Conservation (phyloP, 164 flowering plant species). For the Sextonia rubra region DNA sequence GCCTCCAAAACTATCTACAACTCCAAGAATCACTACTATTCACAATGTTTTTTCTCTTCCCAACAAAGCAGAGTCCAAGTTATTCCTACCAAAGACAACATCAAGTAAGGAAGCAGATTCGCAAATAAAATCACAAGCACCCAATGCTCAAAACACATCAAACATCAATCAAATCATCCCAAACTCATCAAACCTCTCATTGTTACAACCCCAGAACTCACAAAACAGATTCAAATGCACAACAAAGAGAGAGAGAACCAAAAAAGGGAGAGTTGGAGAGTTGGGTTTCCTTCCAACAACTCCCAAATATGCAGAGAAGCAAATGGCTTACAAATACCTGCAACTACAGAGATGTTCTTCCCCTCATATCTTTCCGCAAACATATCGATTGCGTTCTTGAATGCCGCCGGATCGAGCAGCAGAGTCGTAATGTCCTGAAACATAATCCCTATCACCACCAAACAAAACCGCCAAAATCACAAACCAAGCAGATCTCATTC, state of each 20-base stretch:
- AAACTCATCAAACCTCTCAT: no score
- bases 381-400: constrained; percentile 80
- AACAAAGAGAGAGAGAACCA: background rate
- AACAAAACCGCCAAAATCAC: background rate
- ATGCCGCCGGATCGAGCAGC: constrained; percentile 73
- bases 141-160: background rate
- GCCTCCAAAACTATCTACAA: no score
- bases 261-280: background rate
- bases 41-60: no score
- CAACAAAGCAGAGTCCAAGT: no score
- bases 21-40: no score
- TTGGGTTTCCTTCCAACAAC: background rate
- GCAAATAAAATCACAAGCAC: no score
- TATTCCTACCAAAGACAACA: no score
- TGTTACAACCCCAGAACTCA: no score
- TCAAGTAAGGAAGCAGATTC: no score
- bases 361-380: constrained; percentile 81
- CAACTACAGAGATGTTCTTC: constrained; percentile 80
- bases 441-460: constrained; percentile 59
- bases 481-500: background rate
- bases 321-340: constrained; percentile 41
- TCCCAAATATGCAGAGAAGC: background rate
- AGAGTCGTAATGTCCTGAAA: constrained; percentile 91
- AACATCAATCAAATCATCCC: background rate
- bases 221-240: no score